These are phyloP conservation scores for Nakazawaea ishiwadae DNA, from an alignment of 805 yeast species.

Conservation along the genomic window DNA sequence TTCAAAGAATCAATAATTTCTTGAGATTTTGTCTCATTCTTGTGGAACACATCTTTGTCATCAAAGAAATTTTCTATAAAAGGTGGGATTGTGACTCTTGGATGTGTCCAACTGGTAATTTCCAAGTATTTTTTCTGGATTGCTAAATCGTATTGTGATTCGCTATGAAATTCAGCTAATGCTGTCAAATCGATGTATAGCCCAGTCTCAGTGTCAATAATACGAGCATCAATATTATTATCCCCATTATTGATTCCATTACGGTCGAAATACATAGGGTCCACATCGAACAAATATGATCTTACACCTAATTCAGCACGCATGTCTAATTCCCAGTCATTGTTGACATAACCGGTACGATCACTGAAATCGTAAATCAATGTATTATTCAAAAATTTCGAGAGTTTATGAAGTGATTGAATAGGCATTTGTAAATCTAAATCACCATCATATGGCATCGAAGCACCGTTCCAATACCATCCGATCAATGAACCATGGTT, in stretches of 20 bases:
- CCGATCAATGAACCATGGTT: constrained; percentile 59
- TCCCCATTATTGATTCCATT: constrained; percentile 39
- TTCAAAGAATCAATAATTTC: too few species aligned
- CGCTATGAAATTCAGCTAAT: constrained; percentile 29
- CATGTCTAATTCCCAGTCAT: constrained; percentile 40
- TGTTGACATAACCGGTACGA: constrained; percentile 40
- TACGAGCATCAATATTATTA: constrained; percentile 56
- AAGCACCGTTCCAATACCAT: constrained; percentile 55
- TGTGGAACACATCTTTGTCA: not conserved
- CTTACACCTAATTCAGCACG: constrained; percentile 21
- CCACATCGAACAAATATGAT: constrained; percentile 9
- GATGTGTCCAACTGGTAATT: constrained; percentile 8
- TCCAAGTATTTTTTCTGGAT: constrained; percentile 8
- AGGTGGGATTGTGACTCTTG: constrained; percentile 7
- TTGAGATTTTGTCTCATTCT: constrained; percentile 2
- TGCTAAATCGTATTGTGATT: constrained; percentile 1
- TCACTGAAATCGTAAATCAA: constrained; percentile 32
- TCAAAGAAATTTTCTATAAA: constrained; percentile 5
- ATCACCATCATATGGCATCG: constrained; percentile 59
- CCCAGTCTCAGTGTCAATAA: constrained; percentile 57
- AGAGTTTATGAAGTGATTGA: constrained; percentile 22
- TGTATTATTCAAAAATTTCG: constrained; percentile 38
- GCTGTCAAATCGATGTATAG: constrained; percentile 60
- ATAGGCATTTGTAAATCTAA: constrained; percentile 56
- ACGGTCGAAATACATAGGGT: constrained; percentile 30